Evolutionary conservation across 2,329 filamentous ascomycete species (phyloP), one percentile per base, ranked within the genome.

Genomic region (Fusarium sp.): DNA sequence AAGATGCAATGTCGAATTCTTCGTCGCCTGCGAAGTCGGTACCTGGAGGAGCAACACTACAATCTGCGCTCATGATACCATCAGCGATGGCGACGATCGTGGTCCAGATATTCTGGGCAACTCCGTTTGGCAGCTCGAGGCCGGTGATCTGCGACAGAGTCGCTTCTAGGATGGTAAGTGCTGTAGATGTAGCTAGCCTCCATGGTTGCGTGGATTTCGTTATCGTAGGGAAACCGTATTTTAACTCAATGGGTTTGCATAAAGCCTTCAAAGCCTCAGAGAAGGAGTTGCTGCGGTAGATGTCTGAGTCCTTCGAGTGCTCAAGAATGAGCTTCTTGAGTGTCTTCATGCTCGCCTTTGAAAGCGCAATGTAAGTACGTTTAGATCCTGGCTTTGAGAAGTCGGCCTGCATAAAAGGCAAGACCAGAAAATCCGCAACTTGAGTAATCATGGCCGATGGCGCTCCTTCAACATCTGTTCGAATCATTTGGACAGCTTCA

Each of bases 301-400:
- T 89, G 40, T 93, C 90, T n/a, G 84, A 78, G 30, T 93, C 90
- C 0, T 83, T 81, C 0, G 90, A 87, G 71, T 94, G 90, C 21
- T 85, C 82, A 8, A 90, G 81, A 7, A 92, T 84, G 5, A 94
- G 82, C 1, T 83, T 83, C 71, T 93, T 87, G 4, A 97, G 82
- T 50, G 94, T 88, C 5, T 87, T 84, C 88, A 97, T 96, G 66
- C 92, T 91, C 25, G 90, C 89, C 81, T 96, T 97, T 2, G 95
- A 94, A 79, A 98, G 89, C 38, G 96, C 96, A 62, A 99, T 91
- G 79, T 95, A 98, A 0, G 94, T 97, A 11, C 94, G 93, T 64
- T 90, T 90, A 57, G 83, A 78, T 3, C 78, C 73, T 18, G 84
- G 81, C 18, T 75, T 74, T 72, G 83, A 62, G 69, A 81, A 28